Base-by-base conservation (phyloP, 2,329 filamentous ascomycete species). In the Coniosporium tulheliwenetii region DNA sequence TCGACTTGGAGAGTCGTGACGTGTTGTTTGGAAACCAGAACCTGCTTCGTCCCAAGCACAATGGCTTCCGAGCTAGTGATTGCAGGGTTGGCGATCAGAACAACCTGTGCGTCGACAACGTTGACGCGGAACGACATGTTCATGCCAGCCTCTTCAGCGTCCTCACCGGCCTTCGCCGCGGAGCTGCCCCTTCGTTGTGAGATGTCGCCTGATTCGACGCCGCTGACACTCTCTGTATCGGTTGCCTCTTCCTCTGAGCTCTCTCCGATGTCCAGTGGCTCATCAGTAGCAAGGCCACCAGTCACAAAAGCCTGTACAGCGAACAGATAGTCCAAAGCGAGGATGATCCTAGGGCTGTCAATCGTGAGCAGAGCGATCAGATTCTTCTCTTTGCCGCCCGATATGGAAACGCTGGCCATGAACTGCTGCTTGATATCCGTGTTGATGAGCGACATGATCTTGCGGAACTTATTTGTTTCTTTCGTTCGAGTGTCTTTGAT, bases 371-470 rank as follows among this genome's bases (percentile, higher is more conserved):
- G 82, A 1, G 85, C 85, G 52, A 96, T 93, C 42, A 96, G 62
- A 55, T 79, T 84, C 44, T 78, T 77, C 34, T 94, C 81, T 30
- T 77, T 67, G 3, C 86, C 86, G 12, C 86, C 84, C 0, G 87
- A 86, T 61, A 98, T 93, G 0, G 87, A 93, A 3, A 98, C 67
- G 56, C 83, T 95, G 13, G 91, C 91, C 91, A 98, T 98, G 54
- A 98, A 87, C 52, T 99, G 93, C 58, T 96, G 87, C 37, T 77
- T 75, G 41, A 91, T 86, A 42, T 87, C 81, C 50, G 86, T 89
- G 60, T 95, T 96, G 53, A 87, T 86, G 41, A 93, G 79, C 1
- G 87, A 87, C 91, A 98, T 96, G 63, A 98, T 95, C 58, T 89
- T 93, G 39, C 86, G 78, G 70, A 93, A 99, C 56, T 93, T 95